phyloP scores from a whole-genome alignment of 2,329 filamentous ascomycete genomes.

The Phialemoniopsis sp. region DNA sequence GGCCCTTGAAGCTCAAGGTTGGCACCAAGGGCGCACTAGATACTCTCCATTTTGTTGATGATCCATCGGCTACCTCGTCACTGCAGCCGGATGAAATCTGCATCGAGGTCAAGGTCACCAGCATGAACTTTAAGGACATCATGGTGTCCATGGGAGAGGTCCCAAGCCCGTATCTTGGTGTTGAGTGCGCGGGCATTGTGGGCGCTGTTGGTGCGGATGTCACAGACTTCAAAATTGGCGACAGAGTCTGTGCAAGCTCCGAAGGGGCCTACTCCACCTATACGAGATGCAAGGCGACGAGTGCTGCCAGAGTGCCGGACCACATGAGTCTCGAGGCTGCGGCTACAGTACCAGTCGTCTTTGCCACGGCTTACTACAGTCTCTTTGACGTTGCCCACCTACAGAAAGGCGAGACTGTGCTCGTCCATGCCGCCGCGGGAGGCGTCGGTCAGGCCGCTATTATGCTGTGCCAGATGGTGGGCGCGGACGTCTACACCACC shows the following conservation, averaged over 20 bases:
- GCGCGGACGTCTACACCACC: constrained; percentile 21
- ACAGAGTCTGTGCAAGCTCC: constrained; percentile 20
- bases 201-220: constrained; percentile 6
- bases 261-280: constrained; percentile 6
- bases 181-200: constrained; percentile 15
- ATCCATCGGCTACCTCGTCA: constrained; percentile 1
- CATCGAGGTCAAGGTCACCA: constrained; percentile 17
- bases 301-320: constrained; percentile 14
- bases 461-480: constrained; percentile 7
- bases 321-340: constrained; percentile 11
- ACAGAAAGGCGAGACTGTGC: constrained; percentile 10
- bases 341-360: constrained; percentile 19
- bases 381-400: constrained; percentile 18
- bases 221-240: constrained; percentile 16
- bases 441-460: constrained; percentile 14
- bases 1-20: constrained; percentile 12
- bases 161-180: constrained; percentile 6
- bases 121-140: constrained; percentile 28
- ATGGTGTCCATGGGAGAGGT: constrained; percentile 18
- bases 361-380: constrained; percentile 17
- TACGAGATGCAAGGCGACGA: constrained; percentile 2
- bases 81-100: constrained; percentile 12
- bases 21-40: constrained; percentile 15
- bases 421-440: constrained; percentile 15
- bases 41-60: constrained; percentile 16